Evolutionary conservation across 2,329 filamentous ascomycete species (phyloP), one percentile per base, ranked within the genome.

Genomic region (Didymella arachidicola): DNA sequence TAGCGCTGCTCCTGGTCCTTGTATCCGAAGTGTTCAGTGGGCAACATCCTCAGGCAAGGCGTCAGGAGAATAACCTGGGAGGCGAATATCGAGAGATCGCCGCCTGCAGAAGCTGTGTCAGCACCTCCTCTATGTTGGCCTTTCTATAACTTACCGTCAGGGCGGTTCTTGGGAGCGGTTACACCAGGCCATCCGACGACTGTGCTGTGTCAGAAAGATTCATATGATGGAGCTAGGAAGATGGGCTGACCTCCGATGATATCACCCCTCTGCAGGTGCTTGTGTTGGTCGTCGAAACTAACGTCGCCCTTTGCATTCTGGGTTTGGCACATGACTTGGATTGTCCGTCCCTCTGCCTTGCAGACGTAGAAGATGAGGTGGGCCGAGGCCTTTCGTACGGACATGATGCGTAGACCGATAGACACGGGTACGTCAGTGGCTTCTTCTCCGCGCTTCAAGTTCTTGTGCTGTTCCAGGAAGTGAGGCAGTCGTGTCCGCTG

Each of bases 1-100:
- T 92, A 93, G 61, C 95, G 88, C 79, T 93, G 90, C 80, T 99
- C 95, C 75, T 93, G 87, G 77, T 98, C 93, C 84, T 96, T 94
- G 83, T 98, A 93, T 62, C 94, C 94, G 76, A 71, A 71, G 42
- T 71, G 68, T 60, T 71, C 92, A 61, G 90, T 89, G 56, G 95
- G 95, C 67, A 96, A 85, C 81, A 92, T 89, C 79, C 97, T 93
- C 73, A 99, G 80, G 79, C 94, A 98, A 8, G 95, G 95, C 0
- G 94, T 90, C 61, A 99, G 84, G 44, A 98, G 88, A 41, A 90
- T 83, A 64, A 99, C 85, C 79, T 97, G 90, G 50, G 86, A 88
- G 1, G 95, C 95, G 73, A 97, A 96, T 77, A 99, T 92, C 41
- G 92, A 96, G 50, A 99, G 85, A 80, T 99, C 94, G 64, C 95